A percentile compares a stretch with the other conserved stretches of the same genome.
Evolutionary conservation across 805 yeast species (phyloP).

Genomic region (Metschnikowia reukaufii): DNA sequence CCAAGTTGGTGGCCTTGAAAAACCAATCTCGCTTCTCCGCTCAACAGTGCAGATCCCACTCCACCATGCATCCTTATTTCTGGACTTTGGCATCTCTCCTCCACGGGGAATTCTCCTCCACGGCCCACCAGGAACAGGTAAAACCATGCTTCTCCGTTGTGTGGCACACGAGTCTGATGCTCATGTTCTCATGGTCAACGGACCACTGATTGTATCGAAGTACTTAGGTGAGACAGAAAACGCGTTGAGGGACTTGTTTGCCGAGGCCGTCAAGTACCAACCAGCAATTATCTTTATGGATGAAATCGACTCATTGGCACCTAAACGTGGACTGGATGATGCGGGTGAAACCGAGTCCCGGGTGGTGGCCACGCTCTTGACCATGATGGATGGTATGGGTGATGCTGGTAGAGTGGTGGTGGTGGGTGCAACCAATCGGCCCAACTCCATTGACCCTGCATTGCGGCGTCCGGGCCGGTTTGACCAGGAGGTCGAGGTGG

Average conservation of each 20-base stretch:
- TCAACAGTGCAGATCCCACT: constrained; percentile 79
- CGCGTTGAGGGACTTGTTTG: constrained; percentile 75
- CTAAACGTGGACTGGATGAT: constrained; percentile 79
- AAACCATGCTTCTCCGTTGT: constrained; percentile 81
- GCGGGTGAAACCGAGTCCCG: constrained; percentile 88
- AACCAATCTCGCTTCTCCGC: constrained; percentile 60
- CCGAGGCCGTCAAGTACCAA: constrained; percentile 81
- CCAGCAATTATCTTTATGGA: constrained; percentile 89
- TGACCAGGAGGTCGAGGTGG: constrained; percentile 86
- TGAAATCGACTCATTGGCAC: constrained; percentile 91
- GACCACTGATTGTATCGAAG: constrained; percentile 89
- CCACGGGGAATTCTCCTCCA: constrained; percentile 91
- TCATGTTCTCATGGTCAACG: constrained; percentile 82
- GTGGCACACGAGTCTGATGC: constrained; percentile 78
- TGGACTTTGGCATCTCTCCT: constrained; percentile 85
- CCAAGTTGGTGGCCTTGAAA: constrained; percentile 74
- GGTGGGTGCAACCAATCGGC: constrained; percentile 74
- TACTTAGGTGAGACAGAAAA: constrained; percentile 94
- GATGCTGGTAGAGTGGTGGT: constrained; percentile 64
- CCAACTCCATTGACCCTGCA: constrained; percentile 67
- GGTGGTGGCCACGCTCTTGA: constrained; percentile 83
- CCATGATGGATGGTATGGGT: constrained; percentile 78
- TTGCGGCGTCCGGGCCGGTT: constrained; percentile 84
- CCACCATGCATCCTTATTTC: constrained; percentile 70
- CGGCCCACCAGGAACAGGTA: constrained; percentile 98